Evolutionary conservation across 257 asterid species (phyloP).

Genomic region (Ilex aquifolium): DNA sequence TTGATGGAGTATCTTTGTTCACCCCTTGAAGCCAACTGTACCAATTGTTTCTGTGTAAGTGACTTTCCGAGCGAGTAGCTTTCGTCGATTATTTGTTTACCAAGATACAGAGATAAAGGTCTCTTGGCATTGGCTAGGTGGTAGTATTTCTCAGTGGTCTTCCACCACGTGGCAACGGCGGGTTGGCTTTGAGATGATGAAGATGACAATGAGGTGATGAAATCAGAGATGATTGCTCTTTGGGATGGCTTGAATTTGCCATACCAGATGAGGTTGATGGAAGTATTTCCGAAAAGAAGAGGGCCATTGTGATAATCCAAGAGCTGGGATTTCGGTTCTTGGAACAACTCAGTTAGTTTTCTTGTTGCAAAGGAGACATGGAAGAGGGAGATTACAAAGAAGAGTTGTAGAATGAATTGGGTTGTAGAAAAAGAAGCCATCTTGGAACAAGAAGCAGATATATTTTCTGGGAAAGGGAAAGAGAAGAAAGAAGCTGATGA

Average conservation of each 20-base stretch:
- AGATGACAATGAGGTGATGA: slow-evolving; percentile 27
- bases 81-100: slow-evolving; percentile 30
- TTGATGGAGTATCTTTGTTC: slow-evolving; percentile 41
- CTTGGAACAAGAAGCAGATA: neutral
- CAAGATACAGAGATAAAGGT: slow-evolving; percentile 19
- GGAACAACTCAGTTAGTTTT: slow-evolving; percentile 6
- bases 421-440: slow-evolving; percentile 10
- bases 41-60: slow-evolving; percentile 24
- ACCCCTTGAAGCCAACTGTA: slow-evolving; percentile 37
- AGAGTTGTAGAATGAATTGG: neutral
- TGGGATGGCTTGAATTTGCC: slow-evolving; percentile 32
- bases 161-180: slow-evolving; percentile 44
- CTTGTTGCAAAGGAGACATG: slow-evolving; percentile 10
- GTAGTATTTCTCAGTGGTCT: slow-evolving; percentile 34
- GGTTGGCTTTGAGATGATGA: slow-evolving; percentile 24
- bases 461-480: too few relatives aligned
- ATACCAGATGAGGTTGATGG: slow-evolving; percentile 37
- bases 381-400: neutral
- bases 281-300: slow-evolving; percentile 33
- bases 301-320: slow-evolving; percentile 43
- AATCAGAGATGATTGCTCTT: slow-evolving; percentile 28
- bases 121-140: slow-evolving; percentile 26
- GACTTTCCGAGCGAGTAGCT: slow-evolving; percentile 43
- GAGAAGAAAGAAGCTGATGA: too few relatives aligned
- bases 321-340: slow-evolving; percentile 15